Conservation (phyloP, 306 rosid genomes). For the Hippophae tibetana region DNA sequence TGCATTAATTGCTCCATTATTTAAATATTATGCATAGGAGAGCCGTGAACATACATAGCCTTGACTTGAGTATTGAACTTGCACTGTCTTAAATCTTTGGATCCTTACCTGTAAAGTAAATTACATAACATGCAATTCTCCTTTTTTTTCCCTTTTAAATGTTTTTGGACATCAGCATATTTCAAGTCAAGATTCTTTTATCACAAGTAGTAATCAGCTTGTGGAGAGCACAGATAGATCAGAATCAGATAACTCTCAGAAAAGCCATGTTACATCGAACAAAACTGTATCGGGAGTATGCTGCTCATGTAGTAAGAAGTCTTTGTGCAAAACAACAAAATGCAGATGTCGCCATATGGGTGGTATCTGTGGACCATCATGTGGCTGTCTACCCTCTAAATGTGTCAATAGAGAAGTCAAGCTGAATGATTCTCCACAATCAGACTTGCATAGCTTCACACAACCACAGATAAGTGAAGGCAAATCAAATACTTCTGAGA, state of each 20-base stretch:
- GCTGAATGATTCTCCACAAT: conserved; percentile 24
- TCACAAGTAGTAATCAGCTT: conserved; percentile 28
- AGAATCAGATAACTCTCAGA: conserved; percentile 26
- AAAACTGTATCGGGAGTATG: conserved; percentile 36
- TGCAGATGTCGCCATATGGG: conserved; percentile 78
- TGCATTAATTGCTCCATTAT: conserved; percentile 18
- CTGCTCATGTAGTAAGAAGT: conserved; percentile 74
- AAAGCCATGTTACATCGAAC: conserved; percentile 21
- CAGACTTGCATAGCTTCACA: conserved; percentile 15
- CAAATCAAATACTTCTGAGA: conserved; percentile 16
- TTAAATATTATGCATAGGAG: no score
- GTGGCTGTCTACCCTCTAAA: conserved; percentile 60
- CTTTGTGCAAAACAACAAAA: conserved; percentile 79
- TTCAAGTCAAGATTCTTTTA: conserved; percentile 30
- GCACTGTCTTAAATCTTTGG: no score
- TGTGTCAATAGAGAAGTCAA: conserved; percentile 64
- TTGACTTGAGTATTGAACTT: no score
- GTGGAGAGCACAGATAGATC: conserved; percentile 25
- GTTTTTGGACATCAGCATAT: conserved; percentile 33
- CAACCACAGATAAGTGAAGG: conserved; percentile 29
- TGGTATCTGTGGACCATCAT: conserved; percentile 62
- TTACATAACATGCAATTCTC: not conserved
- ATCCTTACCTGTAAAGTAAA: not conserved
- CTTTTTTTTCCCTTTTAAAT: not conserved
- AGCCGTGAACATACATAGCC: no score